Evolutionary conservation across 2,329 filamentous ascomycete genomes (phyloP), one percentile per base, ranked within the genome.

Genomic region (Xylaria polymorpha): DNA sequence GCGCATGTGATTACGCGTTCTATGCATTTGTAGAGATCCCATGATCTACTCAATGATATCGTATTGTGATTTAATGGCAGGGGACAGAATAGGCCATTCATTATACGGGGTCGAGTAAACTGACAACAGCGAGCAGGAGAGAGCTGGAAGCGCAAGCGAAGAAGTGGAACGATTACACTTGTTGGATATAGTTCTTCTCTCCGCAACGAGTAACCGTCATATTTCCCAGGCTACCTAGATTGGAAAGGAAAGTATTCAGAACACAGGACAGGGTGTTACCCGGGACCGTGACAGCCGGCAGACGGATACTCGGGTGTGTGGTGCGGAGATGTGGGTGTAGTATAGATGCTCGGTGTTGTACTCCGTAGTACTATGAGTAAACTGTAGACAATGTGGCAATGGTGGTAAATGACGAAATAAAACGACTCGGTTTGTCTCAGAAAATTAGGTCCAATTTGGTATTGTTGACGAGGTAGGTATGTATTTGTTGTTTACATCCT

Each of bases 1-100:
- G 39, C 18, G 35, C 41, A 32, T 46, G 29, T 61, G 61, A 65
- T 68, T 65, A 61, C 50, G 50, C 51, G 50, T 63, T 56, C 56
- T 4, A n/a, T 37, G 39, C 20, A 29, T 8, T 46, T 18, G 20
- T 55, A 12, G 39, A 22, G 15, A 56, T 55, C 65, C 56, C 46
- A 35, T 53, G 43, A 55, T 53, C 25, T 37, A 18, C 15, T 57
- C 22, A 39, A 61, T 53, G n/a, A 29, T 37, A 43, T 29, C 5
- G 46, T 29, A 53, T 3, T 32, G 44, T 3, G 37, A 58, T 15
- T n/a, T 43, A 12, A 35, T 20, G n/a, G 20, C 15, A 10, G n/a
- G 6, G 35, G 8, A 22, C 12, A 15, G 18, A 53, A 15, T 53
- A 53, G 18, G 35, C n/a, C 3, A 29, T 29, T 29, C 53, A 39